Conservation (phyloP, 2,329 filamentous ascomycete genomes). For the Beauveria australis region DNA sequence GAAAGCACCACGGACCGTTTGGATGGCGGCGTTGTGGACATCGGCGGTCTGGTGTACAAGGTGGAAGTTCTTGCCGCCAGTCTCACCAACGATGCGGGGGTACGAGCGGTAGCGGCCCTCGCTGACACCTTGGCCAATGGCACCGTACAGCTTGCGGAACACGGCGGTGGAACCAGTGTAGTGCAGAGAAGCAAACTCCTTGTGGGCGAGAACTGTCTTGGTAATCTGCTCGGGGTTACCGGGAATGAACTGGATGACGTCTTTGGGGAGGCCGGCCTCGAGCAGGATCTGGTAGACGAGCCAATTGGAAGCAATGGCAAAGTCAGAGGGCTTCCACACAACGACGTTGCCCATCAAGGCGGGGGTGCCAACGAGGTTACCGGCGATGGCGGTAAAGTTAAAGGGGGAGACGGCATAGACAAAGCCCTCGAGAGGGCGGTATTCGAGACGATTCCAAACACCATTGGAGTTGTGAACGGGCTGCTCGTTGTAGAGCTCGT, state of each 20-base stretch:
- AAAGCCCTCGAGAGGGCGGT: constrained; percentile 86
- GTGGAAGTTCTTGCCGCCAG: constrained; percentile 91
- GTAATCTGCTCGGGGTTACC: constrained; percentile 83
- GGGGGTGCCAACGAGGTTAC: constrained; percentile 74
- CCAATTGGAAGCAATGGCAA: constrained; percentile 83
- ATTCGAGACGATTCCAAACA: constrained; percentile 86
- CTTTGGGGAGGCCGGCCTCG: constrained; percentile 80
- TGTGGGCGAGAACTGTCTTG: constrained; percentile 65
- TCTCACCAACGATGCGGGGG: constrained; percentile 83
- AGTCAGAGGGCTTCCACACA: constrained; percentile 92
- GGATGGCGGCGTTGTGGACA: constrained; percentile 66
- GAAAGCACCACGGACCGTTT: constrained; percentile 80
- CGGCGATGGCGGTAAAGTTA: constrained; percentile 95
- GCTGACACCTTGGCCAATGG: constrained; percentile 74
- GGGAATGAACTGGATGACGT: constrained; percentile 90
- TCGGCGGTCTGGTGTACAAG: constrained; percentile 71
- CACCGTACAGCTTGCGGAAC: constrained; percentile 80
- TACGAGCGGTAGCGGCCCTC: constrained; percentile 78
- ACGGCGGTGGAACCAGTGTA: constrained; percentile 91
- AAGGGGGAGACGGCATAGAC: constrained; percentile 92
- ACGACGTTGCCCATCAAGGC: constrained; percentile 91
- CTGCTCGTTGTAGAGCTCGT: constrained; percentile 84
- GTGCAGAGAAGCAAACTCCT: constrained; percentile 81
- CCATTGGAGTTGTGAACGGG: constrained; percentile 74
- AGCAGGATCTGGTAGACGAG: constrained; percentile 83